Evolutionary conservation across 208 protist genomes (phyloP).

Genomic region (Wallacemonas rigidus): DNA sequence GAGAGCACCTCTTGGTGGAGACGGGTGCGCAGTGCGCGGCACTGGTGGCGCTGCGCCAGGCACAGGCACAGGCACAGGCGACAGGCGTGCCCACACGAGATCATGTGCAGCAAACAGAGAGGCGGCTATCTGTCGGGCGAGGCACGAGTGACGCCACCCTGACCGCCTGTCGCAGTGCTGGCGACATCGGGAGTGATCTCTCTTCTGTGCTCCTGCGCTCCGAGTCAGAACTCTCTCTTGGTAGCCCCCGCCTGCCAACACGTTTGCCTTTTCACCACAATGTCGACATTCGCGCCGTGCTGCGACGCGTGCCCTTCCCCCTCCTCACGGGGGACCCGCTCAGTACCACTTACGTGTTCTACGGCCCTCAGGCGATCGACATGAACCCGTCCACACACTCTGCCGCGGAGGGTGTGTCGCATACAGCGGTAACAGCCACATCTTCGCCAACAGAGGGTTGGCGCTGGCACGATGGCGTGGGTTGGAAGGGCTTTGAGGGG

Average conservation of each 20-base stretch:
- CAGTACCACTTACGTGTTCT: constrained; percentile 22
- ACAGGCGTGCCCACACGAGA: background rate
- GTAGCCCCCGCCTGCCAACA: background rate
- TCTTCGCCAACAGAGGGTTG: background rate
- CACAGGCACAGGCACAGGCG: background rate
- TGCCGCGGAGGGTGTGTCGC: too few relatives aligned
- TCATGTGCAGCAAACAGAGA: background rate
- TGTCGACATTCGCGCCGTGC: background rate
- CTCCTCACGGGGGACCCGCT: constrained; percentile 7
- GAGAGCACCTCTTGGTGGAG: constrained; percentile 33
- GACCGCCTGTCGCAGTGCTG: too few relatives aligned
- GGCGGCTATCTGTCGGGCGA: background rate
- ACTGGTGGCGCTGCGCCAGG: constrained; percentile 17
- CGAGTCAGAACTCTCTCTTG: background rate
- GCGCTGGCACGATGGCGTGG: constrained; percentile 18
- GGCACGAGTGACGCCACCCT: background rate
- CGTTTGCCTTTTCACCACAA: background rate
- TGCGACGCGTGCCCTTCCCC: background rate
- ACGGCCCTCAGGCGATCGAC: constrained; percentile 18
- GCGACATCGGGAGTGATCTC: background rate
- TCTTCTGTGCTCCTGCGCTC: background rate
- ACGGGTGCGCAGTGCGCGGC: constrained; percentile 35
- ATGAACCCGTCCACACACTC: too few relatives aligned
- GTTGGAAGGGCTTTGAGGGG: constrained; percentile 23
- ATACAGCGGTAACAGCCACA: background rate